A percentile compares a stretch with the other conserved stretches of the same genome.
Evolutionary conservation across 2,329 filamentous ascomycete genomes (phyloP).

Genomic region (Coniochaeta sp.): DNA sequence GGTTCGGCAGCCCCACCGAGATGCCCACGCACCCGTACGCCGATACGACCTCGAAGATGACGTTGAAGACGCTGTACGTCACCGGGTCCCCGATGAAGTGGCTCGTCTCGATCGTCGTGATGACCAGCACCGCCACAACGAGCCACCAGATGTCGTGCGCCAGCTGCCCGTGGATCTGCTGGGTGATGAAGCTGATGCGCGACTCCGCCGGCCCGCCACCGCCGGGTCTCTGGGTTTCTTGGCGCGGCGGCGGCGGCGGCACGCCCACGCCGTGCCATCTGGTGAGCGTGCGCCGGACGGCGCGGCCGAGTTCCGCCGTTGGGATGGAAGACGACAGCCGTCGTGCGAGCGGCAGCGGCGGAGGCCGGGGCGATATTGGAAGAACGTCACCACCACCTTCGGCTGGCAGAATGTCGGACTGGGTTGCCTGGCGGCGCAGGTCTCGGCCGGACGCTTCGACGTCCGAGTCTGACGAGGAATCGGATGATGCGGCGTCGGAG

Average conservation of each 20-base stretch:
- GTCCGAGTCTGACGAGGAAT: conserved; percentile 19
- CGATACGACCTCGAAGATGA: conserved; percentile 48
- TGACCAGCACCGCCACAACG: conserved; percentile 50
- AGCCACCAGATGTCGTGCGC: conserved; percentile 61
- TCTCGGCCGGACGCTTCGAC: background rate
- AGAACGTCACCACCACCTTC: background rate
- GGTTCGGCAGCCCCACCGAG: conserved; percentile 42
- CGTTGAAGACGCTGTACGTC: conserved; percentile 50
- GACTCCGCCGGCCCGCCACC: conserved; percentile 24
- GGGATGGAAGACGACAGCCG: conserved; percentile 11
- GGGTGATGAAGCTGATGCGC: conserved; percentile 41
- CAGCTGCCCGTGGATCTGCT: conserved; percentile 52
- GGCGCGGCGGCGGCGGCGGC: conserved; percentile 6
- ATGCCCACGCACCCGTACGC: conserved; percentile 55
- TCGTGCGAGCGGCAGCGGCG: background rate
- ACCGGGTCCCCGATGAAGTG: conserved; percentile 44
- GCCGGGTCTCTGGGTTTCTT: conserved; percentile 1
- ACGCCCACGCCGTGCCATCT: conserved; percentile 37
- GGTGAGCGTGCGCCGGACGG: conserved; percentile 28
- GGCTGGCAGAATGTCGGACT: background rate
- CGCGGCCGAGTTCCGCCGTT: conserved; percentile 22
- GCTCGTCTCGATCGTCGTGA: conserved; percentile 49
- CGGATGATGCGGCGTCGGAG: conserved; percentile 20
- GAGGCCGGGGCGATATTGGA: background rate
- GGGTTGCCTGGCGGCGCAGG: background rate